Conservation (phyloP, 495 filamentous ascomycete genomes). For the Trichoderma orchidacearum region DNA sequence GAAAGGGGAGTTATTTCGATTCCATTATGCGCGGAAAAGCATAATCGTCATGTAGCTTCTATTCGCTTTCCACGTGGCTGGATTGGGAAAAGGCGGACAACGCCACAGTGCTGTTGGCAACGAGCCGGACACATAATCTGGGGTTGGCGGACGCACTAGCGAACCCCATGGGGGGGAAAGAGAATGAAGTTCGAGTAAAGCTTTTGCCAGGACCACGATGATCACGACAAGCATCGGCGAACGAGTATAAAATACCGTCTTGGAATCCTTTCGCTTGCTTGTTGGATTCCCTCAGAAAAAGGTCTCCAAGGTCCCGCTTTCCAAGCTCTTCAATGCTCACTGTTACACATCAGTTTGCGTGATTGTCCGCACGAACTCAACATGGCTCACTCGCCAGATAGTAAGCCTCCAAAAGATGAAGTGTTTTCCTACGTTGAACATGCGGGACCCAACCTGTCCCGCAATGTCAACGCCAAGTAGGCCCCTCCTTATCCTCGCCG, state of each 20-base stretch:
- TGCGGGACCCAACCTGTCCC: not conserved
- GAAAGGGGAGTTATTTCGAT: not conserved
- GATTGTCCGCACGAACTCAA: too few species aligned
- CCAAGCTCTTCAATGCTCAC: too few species aligned
- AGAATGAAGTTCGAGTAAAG: too few species aligned
- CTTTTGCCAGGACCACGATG: not conserved
- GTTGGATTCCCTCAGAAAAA: too few species aligned
- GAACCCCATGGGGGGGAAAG: constrained; percentile 1
- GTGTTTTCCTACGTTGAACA: not conserved
- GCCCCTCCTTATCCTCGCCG: not conserved
- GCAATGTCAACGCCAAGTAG: constrained; percentile 8
- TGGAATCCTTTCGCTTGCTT: too few species aligned
- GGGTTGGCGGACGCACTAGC: not conserved
- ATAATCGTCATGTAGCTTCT: not conserved
- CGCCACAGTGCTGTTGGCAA: not conserved
- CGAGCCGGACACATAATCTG: not conserved
- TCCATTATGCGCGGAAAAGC: not conserved
- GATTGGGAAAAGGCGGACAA: not conserved
- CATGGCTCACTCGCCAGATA: not conserved
- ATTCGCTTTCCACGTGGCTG: not conserved
- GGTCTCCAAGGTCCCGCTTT: too few species aligned
- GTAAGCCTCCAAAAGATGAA: not conserved
- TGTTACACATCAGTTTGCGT: too few species aligned
- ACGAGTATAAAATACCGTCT: not conserved
- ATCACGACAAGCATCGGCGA: not conserved